These are phyloP conservation scores for Leccinum broughii DNA, from an alignment of 768 basidiomycete genomes.

Conservation along the genomic window DNA sequence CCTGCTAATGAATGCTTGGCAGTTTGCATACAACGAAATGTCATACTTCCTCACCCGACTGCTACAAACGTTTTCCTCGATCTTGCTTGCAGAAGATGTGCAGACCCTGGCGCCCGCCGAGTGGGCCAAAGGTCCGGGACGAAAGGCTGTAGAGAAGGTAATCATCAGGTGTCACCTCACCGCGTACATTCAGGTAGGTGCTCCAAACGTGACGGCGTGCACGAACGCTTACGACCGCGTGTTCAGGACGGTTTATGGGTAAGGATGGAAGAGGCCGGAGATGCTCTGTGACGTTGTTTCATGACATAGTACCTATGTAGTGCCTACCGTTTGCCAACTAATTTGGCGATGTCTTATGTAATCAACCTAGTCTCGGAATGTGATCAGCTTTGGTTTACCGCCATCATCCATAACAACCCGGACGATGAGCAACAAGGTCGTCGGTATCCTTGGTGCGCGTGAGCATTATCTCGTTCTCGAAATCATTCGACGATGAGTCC, in stretches of 20 bases:
- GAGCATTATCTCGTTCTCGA: slow-evolving; percentile 3
- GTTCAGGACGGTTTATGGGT: slow-evolving; percentile 29
- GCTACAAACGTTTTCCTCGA: slow-evolving; percentile 51
- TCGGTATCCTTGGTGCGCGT: slow-evolving; percentile 35
- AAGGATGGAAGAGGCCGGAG: slow-evolving; percentile 23
- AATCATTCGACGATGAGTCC: background rate
- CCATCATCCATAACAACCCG: background rate
- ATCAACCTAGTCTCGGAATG: background rate
- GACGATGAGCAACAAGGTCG: slow-evolving; percentile 27
- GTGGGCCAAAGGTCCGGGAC: slow-evolving; percentile 39
- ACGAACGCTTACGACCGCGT: background rate
- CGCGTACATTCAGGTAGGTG: slow-evolving; percentile 47
- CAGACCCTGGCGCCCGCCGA: slow-evolving; percentile 47
- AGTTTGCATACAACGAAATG: slow-evolving; percentile 68
- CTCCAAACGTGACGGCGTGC: background rate
- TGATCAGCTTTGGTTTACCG: background rate
- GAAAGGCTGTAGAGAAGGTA: slow-evolving; percentile 48
- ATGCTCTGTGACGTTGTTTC: background rate
- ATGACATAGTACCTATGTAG: background rate
- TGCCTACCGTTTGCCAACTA: too few relatives aligned
- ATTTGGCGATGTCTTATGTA: background rate
- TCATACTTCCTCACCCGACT: slow-evolving; percentile 65
- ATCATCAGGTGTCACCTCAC: slow-evolving; percentile 53
- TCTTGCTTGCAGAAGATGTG: slow-evolving; percentile 46
- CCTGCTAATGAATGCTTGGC: background rate